phyloP scores from a whole-genome alignment of 106 monocot species.

The Xerophyta viscosa region DNA sequence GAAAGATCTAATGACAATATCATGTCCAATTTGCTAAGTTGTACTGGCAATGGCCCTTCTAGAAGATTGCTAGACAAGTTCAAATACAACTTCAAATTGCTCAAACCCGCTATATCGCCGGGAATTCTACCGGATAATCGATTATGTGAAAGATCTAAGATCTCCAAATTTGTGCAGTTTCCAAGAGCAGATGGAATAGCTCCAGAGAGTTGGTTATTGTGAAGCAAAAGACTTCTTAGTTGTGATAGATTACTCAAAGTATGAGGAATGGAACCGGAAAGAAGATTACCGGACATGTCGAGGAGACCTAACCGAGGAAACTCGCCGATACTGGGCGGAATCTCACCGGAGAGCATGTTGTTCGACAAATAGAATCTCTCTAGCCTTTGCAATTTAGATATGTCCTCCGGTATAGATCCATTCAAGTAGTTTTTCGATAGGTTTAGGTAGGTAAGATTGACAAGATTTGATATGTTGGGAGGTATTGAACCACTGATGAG shows the following conservation, averaged over 20 bases:
- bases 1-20: conserved; percentile 64
- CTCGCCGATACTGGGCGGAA: conserved; percentile 45
- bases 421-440: conserved; percentile 67
- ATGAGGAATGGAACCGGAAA: conserved; percentile 63
- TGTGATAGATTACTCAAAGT: conserved; percentile 42
- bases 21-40: conserved; percentile 77
- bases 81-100: conserved; percentile 63
- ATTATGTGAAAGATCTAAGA: conserved; percentile 76
- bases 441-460: conserved; percentile 76
- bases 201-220: conserved; percentile 60
- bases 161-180: conserved; percentile 57
- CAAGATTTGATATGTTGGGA: conserved; percentile 55
- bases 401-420: conserved; percentile 60
- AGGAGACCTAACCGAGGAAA: conserved; percentile 49
- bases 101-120: conserved; percentile 26
- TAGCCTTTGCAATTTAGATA: conserved; percentile 35
- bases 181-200: conserved; percentile 48
- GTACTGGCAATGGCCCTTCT: conserved; percentile 48
- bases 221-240: conserved; percentile 47
- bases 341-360: conserved; percentile 59
- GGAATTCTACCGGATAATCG: conserved; percentile 56
- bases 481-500: conserved; percentile 52
- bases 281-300: conserved; percentile 51
- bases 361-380: conserved; percentile 50
- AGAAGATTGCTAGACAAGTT: conserved; percentile 69